Evolutionary conservation across 768 basidiomycete species (phyloP).

Genomic region (Termitomyces sp.): DNA sequence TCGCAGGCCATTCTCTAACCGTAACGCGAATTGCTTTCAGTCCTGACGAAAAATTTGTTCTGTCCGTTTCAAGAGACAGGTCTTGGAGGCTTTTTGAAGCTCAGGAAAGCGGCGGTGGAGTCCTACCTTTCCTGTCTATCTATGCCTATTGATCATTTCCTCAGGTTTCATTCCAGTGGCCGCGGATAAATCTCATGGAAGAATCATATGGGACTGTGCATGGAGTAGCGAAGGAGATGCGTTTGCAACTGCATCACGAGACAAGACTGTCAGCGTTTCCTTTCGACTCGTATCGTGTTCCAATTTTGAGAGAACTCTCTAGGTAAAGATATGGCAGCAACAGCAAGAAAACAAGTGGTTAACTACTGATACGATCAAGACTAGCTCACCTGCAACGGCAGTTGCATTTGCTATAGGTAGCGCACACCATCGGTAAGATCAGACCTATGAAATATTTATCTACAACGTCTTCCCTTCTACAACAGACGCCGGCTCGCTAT

Average conservation of each 20-base stretch:
- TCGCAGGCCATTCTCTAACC: conserved; percentile 84
- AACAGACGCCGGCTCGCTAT: conserved; percentile 63
- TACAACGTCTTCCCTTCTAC: not conserved
- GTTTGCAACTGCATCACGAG: conserved; percentile 93
- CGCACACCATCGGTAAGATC: conserved; percentile 32
- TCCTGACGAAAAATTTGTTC: conserved; percentile 69
- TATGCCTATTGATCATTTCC: not conserved
- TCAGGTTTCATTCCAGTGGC: conserved; percentile 62
- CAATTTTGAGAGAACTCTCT: not conserved
- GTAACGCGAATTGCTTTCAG: conserved; percentile 91
- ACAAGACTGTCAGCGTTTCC: conserved; percentile 73
- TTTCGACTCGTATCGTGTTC: not conserved
- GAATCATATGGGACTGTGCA: conserved; percentile 95
- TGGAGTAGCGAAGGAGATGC: conserved; percentile 76
- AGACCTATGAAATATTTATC: not conserved
- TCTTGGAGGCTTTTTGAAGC: conserved; percentile 81
- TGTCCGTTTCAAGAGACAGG: conserved; percentile 90
- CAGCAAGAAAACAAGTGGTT: conserved; percentile 48
- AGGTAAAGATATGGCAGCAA: conserved; percentile 84
- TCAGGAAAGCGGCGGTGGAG: conserved; percentile 39
- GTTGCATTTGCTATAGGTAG: conserved; percentile 52
- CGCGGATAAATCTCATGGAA: conserved; percentile 78
- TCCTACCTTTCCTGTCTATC: not conserved
- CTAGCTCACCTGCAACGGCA: conserved; percentile 78
- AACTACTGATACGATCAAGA: conserved; percentile 56